Evolutionary conservation across 495 filamentous ascomycete species (phyloP), one percentile per base, ranked within the genome.

Genomic region (Evansstolkia leycettana): DNA sequence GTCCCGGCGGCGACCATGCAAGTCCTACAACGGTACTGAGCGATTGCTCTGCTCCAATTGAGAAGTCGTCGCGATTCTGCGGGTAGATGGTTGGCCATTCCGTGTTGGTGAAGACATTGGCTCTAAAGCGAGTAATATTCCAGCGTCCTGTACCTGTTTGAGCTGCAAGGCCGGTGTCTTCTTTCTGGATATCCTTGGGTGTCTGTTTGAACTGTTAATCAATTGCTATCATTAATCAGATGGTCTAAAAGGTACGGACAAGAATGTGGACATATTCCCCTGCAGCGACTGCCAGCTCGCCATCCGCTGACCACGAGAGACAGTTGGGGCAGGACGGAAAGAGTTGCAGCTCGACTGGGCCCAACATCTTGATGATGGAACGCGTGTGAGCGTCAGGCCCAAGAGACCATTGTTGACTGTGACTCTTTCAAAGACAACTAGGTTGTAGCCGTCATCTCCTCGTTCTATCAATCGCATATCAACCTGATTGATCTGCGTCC

Each of bases 1-100:
- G 46, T 2, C 77, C 77, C 25, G 70, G 62, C 14, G 76, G 64
- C 11, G 75, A 78, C 78, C 78, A 83, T 12, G 58, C 57, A 17
- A 80, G 42, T 8, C 52, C 55, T 17, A 64, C 55, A 15, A 78
- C 67, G 30, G 52, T 60, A 34, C 69, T 71, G 5, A 49, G 41
- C 3, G 75, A 78, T 45, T 75, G 72, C 48, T 83, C 78, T 39
- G 75, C 73, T 3, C 71, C 78, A 30, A 80, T 56, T 7, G 75
- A 78, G 56, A 73, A 74, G 14, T 60, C 47, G 28, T 61, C 48
- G 15, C 65, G 64, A 25, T 57, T 53, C 25, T 64, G 54, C 0
- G 66, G 66, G 9, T 57, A 43, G 36, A 64, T 60, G n/a, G 42
- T 40, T 0, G 67, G 58, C 58, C 73, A 69, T 48, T 77, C 74